These are phyloP conservation scores for Emydomyces testavorans DNA, from an alignment of 2,329 filamentous ascomycete species.

Conservation along the genomic window DNA sequence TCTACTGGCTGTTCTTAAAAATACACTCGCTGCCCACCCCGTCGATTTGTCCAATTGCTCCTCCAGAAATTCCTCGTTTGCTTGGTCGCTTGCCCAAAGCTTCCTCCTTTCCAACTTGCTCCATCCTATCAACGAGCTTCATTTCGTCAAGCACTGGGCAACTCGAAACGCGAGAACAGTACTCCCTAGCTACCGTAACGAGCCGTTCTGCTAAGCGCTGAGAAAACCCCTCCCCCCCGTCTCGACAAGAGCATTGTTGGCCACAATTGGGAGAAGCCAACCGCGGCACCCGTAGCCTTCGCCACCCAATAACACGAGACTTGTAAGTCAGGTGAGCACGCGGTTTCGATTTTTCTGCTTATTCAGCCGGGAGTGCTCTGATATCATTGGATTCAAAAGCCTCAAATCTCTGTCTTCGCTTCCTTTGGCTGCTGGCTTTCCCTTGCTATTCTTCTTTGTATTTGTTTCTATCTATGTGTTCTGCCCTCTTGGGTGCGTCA, in stretches of 20 bases:
- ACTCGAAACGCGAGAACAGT: background rate
- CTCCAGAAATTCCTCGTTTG: background rate
- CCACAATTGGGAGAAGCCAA: background rate
- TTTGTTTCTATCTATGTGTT: background rate
- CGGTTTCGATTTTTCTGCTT: background rate
- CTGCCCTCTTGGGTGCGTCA: background rate
- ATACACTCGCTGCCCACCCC: background rate
- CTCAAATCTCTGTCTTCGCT: too few species aligned
- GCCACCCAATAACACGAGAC: slow-evolving; percentile 6
- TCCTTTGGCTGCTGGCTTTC: too few species aligned
- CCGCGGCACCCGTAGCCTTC: background rate
- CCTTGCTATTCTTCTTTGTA: background rate
- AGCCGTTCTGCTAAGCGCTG: slow-evolving; percentile 2
- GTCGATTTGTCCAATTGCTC: slow-evolving; percentile 8
- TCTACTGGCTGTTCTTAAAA: slow-evolving; percentile 11
- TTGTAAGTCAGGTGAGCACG: background rate
- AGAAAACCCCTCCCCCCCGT: background rate
- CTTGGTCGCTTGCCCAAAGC: slow-evolving; percentile 2
- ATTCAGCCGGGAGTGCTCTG: slow-evolving; percentile 1
- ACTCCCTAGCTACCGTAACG: background rate
- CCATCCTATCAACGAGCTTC: background rate
- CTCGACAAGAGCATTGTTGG: background rate
- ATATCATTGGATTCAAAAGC: slow-evolving; percentile 1
- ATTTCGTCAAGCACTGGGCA: background rate
- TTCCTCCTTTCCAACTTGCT: background rate